phyloP scores from a whole-genome alignment of 2,329 filamentous ascomycete species.

The Colletotrichum sp. region DNA sequence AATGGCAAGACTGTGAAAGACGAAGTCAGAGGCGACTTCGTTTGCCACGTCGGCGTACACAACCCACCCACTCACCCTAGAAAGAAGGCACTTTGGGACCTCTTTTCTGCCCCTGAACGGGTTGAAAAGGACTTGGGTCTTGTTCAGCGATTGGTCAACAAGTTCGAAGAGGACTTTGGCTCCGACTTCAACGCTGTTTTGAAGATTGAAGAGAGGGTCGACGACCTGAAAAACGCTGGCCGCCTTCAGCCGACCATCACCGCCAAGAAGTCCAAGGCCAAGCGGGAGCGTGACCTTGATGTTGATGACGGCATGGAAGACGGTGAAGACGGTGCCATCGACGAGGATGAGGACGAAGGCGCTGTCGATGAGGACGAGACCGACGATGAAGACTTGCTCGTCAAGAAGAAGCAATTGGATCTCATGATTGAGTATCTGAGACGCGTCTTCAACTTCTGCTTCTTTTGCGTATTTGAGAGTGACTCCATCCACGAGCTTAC shows the following conservation, averaged over 20 bases:
- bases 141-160: slow-evolving; percentile 80
- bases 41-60: slow-evolving; percentile 95
- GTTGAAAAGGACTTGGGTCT: slow-evolving; percentile 89
- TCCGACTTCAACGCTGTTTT: slow-evolving; percentile 76
- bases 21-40: slow-evolving; percentile 91
- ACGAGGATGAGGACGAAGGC: slow-evolving; percentile 82
- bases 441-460: slow-evolving; percentile 97
- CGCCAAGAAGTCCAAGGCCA: slow-evolving; percentile 56
- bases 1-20: slow-evolving; percentile 98
- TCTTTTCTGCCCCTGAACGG: slow-evolving; percentile 93
- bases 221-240: slow-evolving; percentile 77
- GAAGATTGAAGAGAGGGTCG: slow-evolving; percentile 86
- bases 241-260: slow-evolving; percentile 71
- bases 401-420: slow-evolving; percentile 97
- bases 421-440: slow-evolving; percentile 95
- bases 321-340: slow-evolving; percentile 67
- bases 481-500: slow-evolving; percentile 96
- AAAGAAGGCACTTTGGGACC: slow-evolving; percentile 96
- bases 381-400: slow-evolving; percentile 86
- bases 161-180: slow-evolving; percentile 84
- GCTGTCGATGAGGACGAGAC: slow-evolving; percentile 79
- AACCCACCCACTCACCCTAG: slow-evolving; percentile 83
- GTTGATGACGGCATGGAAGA: slow-evolving; percentile 67
- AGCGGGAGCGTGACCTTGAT: slow-evolving; percentile 63
- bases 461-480: slow-evolving; percentile 99